Evolutionary conservation across 2,329 filamentous ascomycete genomes (phyloP).

Genomic region (Botrytis medusae): DNA sequence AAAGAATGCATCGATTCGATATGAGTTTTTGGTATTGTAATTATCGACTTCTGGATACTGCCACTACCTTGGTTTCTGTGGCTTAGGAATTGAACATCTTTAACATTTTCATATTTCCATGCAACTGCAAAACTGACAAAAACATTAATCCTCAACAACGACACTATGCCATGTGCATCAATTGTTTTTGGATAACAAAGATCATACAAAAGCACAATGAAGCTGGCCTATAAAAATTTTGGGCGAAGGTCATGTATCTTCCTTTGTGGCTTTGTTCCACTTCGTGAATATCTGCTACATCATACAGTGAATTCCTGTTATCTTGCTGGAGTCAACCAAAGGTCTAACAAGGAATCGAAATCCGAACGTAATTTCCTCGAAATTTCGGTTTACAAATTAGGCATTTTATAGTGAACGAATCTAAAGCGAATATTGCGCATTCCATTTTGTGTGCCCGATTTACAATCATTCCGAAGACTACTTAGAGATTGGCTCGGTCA

Average conservation of each 20-base stretch:
- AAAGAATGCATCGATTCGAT: slow-evolving; percentile 39
- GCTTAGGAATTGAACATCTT: background rate
- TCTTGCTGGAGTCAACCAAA: background rate
- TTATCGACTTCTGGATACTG: background rate
- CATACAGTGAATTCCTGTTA: background rate
- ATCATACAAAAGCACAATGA: background rate
- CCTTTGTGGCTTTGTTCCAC: background rate
- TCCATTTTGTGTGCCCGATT: background rate
- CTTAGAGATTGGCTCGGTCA: background rate
- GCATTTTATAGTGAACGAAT: background rate
- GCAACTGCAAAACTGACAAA: background rate
- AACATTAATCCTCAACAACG: background rate
- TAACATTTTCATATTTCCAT: background rate
- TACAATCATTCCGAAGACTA: background rate
- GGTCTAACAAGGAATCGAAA: background rate
- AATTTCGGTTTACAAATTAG: too few relatives aligned
- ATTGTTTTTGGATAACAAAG: background rate
- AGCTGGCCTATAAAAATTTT: background rate
- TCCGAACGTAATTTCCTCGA: background rate
- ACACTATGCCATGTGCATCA: slow-evolving; percentile 12
- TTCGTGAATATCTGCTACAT: background rate
- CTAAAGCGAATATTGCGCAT: background rate
- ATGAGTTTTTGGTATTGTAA: slow-evolving; percentile 28
- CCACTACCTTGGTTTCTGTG: background rate
- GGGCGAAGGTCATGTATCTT: background rate